phyloP scores from a whole-genome alignment of 768 basidiomycete species.

The Epithele typhae region DNA sequence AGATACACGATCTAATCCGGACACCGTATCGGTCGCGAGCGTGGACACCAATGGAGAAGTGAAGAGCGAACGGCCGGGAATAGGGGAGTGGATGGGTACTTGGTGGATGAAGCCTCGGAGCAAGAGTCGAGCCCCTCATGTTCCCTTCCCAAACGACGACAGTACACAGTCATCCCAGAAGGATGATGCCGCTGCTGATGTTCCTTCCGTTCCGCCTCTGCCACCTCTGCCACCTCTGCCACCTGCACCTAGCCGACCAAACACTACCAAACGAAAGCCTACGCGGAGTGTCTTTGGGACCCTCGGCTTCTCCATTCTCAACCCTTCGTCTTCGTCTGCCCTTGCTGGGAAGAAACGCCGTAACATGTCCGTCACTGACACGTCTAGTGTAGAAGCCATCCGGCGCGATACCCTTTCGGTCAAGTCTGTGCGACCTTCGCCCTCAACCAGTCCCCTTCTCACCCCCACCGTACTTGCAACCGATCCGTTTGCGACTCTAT shows the following conservation, averaged over 20 bases:
- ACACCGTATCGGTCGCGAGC: too few species aligned
- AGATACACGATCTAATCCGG: too few species aligned
- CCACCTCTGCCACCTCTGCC: constrained; percentile 10
- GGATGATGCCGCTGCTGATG: constrained; percentile 2
- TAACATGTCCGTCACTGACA: constrained; percentile 20
- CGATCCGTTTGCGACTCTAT: neutral
- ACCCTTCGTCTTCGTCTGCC: constrained; percentile 33
- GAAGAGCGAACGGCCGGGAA: constrained; percentile 31
- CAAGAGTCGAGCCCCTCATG: constrained; percentile 19
- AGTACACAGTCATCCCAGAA: constrained; percentile 4
- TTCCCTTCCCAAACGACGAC: neutral
- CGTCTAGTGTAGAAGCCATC: constrained; percentile 4
- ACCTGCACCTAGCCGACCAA: neutral
- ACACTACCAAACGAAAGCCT: constrained; percentile 34
- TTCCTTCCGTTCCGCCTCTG: constrained; percentile 2
- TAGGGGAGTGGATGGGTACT: constrained; percentile 76
- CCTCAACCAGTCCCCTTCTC: constrained; percentile 8
- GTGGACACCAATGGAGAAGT: too few species aligned
- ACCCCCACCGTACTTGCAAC: constrained; percentile 3
- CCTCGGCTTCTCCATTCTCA: constrained; percentile 64
- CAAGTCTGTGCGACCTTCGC: constrained; percentile 8
- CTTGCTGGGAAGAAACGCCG: constrained; percentile 16
- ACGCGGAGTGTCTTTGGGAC: constrained; percentile 69
- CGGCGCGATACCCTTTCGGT: neutral
- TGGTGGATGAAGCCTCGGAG: constrained; percentile 55